Evolutionary conservation across 2,329 filamentous ascomycete genomes (phyloP).

Genomic region (Cladorrhinum sp.): DNA sequence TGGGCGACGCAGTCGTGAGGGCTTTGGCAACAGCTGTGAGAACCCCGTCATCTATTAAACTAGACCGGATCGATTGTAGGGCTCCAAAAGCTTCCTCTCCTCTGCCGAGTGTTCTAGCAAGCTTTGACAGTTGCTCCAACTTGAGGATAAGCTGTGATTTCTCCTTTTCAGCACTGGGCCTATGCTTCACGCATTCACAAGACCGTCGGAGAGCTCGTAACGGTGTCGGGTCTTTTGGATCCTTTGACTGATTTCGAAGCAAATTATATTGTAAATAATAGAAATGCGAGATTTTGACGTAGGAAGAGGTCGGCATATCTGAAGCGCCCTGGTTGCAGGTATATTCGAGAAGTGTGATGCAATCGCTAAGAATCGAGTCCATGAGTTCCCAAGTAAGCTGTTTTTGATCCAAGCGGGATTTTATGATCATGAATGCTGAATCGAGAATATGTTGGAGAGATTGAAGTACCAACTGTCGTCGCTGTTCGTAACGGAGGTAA

Average conservation of each 20-base stretch:
- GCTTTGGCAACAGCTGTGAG: conserved; percentile 51
- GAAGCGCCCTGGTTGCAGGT: conserved; percentile 41
- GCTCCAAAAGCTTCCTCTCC: conserved; percentile 56
- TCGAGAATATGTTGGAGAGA: conserved; percentile 58
- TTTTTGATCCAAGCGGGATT: conserved; percentile 47
- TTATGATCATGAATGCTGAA: conserved; percentile 56
- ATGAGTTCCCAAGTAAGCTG: conserved; percentile 51
- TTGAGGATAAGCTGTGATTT: conserved; percentile 61
- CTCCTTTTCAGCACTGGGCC: conserved; percentile 53
- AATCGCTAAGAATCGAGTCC: conserved; percentile 58
- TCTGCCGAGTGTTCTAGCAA: conserved; percentile 52
- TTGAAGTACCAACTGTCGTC: conserved; percentile 51
- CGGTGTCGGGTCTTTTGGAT: conserved; percentile 41
- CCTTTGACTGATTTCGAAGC: conserved; percentile 44
- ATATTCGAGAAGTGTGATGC: conserved; percentile 50
- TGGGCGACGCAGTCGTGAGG: conserved; percentile 49
- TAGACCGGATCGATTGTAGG: conserved; percentile 58
- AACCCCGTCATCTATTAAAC: conserved; percentile 57
- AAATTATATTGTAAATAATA: conserved; percentile 64
- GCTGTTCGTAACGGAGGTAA: conserved; percentile 58
- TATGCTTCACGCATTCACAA: conserved; percentile 58
- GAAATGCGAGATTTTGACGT: conserved; percentile 67
- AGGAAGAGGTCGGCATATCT: conserved; percentile 43
- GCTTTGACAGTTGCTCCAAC: conserved; percentile 63
- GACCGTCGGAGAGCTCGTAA: conserved; percentile 61